Conservation (phyloP, 148 eudicot genomes). For the Silene uniflora region DNA sequence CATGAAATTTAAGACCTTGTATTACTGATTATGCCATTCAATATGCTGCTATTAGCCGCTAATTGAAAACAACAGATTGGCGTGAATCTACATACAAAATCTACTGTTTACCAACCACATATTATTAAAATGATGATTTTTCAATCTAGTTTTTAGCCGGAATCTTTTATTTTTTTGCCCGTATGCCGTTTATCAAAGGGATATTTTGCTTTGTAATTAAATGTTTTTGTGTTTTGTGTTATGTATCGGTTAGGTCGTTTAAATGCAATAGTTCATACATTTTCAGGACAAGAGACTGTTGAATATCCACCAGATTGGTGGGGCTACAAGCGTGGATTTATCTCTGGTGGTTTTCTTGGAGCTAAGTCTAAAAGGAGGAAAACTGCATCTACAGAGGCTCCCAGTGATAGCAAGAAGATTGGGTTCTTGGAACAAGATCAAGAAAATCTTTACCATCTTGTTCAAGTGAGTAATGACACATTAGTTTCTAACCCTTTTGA, state of each 20-base stretch:
- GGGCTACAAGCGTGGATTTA: conserved; percentile 80
- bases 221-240: neutral
- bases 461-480: conserved; percentile 47
- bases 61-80: too few species aligned
- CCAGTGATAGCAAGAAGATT: conserved; percentile 39
- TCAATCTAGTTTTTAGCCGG: too few species aligned
- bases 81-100: too few species aligned
- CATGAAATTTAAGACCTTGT: too few species aligned
- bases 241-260: neutral
- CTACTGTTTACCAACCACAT: too few species aligned
- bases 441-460: conserved; percentile 87
- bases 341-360: conserved; percentile 83
- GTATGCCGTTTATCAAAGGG: too few species aligned
- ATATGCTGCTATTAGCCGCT: too few species aligned
- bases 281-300: conserved; percentile 38
- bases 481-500: conserved; percentile 4
- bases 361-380: conserved; percentile 68
- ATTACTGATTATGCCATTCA: too few species aligned
- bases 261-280: conserved; percentile 2
- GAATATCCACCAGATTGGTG: conserved; percentile 75
- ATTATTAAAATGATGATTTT: too few species aligned
- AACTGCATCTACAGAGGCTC: conserved; percentile 29
- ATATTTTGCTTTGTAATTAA: neutral
- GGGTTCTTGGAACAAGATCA: conserved; percentile 89
- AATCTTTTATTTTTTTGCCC: too few species aligned